Evolutionary conservation across 2,329 filamentous ascomycete genomes (phyloP).

Genomic region (Dactylellina cionopaga): DNA sequence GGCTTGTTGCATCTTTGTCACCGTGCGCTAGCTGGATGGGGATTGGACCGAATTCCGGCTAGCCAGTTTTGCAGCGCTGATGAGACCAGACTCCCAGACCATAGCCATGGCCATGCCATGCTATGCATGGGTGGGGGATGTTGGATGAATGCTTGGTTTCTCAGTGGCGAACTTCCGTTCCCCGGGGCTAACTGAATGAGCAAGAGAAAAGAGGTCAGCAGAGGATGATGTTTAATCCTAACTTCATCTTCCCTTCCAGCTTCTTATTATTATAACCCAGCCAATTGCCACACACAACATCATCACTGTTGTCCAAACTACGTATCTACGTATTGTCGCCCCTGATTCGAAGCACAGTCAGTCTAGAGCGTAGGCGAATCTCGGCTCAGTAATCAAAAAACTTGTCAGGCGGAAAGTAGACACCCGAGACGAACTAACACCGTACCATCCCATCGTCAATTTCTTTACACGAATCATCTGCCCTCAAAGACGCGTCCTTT

Average conservation of each 20-base stretch:
- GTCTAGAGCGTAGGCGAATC: too few species aligned
- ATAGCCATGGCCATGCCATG: background rate
- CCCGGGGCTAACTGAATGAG: too few species aligned
- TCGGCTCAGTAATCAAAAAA: too few species aligned
- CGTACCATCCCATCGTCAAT: background rate
- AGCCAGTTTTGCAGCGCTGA: background rate
- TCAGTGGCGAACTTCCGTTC: too few species aligned
- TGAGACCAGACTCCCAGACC: background rate
- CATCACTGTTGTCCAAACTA: background rate
- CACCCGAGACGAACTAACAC: background rate
- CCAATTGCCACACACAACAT: conserved; percentile 5
- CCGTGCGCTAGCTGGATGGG: background rate
- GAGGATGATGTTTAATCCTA: too few species aligned
- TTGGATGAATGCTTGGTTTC: too few species aligned
- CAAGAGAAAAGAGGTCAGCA: too few species aligned
- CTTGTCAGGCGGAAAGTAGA: conserved; percentile 8
- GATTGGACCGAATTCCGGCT: background rate
- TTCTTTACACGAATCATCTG: background rate
- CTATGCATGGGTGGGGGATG: too few species aligned
- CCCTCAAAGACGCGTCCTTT: conserved; percentile 32
- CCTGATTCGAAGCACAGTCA: too few species aligned
- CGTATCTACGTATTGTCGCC: background rate
- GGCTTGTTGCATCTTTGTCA: conserved; percentile 8
- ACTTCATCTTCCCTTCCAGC: background rate
- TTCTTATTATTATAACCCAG: conserved; percentile 7